Evolutionary conservation across 83 land plant species (phyloP), one percentile per base, ranked within the genome.

Genomic region (Diphasiastrum complanatum): DNA sequence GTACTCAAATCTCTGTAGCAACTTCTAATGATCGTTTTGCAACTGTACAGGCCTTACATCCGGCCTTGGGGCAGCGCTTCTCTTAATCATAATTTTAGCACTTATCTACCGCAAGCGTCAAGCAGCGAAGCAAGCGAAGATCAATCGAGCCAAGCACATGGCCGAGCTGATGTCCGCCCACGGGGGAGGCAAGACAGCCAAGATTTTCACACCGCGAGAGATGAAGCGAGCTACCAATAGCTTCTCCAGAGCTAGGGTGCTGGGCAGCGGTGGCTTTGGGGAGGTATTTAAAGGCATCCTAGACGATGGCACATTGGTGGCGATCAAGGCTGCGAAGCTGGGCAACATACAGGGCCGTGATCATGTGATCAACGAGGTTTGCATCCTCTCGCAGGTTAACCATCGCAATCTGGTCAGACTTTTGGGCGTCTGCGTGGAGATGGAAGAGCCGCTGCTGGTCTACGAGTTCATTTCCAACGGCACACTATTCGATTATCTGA

Each of bases 391-490:
- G n/a, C n/a, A n/a, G n/a, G n/a, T n/a, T n/a, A n/a, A n/a, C n/a
- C n/a, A n/a, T n/a, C n/a, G n/a, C 51, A 48, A 48, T 24, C 18
- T 48, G 51, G 51, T 48, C 51, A 6, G 51, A 24, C n/a, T 48
- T 24, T 48, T 18, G 51, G 51, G 51, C 18, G n/a, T 18, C 51
- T 48, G 51, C 51, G 51, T 48, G 4, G 51, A 48, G 6, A 48
- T 18, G 6, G 51, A 18, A 6, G 51, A 48, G 51, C 51, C 51
- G n/a, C 18, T 48, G n/a, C n/a, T n/a, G n/a, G n/a, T n/a, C n/a
- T n/a, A n/a, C n/a, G n/a, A n/a, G n/a, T n/a, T n/a, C n/a, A 48
- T 48, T 48, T 24, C 51, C 18, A 48, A 48, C 23, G 51, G 51
- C 6, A 48, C 51, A 18, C 51, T 48, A 5, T 48, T 18, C 51